A percentile compares a stretch with the other conserved stretches of the same genome.
Evolutionary conservation across 106 monocot genomes (phyloP).

Genomic region (Dendrobium nobile): DNA sequence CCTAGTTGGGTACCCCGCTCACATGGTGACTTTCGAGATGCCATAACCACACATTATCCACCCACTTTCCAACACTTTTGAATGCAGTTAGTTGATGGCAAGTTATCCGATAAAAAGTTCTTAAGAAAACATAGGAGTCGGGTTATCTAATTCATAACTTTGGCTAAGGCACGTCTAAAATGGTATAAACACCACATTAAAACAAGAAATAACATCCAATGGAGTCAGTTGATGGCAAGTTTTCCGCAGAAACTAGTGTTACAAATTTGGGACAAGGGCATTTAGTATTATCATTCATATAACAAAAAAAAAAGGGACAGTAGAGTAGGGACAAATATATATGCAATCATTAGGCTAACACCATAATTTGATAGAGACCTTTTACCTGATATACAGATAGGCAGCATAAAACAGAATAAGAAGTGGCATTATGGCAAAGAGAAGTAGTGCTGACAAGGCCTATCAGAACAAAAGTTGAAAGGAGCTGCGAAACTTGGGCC

Average conservation of each 20-base stretch:
- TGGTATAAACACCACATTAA: neutral
- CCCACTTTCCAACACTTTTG: too few species aligned
- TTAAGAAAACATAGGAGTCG: too few species aligned
- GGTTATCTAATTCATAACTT: too few species aligned
- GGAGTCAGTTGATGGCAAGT: too few species aligned
- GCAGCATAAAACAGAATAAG: conserved; percentile 94
- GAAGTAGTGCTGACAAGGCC: conserved; percentile 92
- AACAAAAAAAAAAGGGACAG: conserved; percentile 6
- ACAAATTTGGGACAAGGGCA: neutral
- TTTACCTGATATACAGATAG: conserved; percentile 97
- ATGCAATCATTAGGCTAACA: neutral
- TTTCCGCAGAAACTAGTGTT: too few species aligned
- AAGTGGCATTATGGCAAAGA: conserved; percentile 97
- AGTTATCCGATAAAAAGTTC: too few species aligned
- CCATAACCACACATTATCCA: too few species aligned
- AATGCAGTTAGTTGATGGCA: too few species aligned
- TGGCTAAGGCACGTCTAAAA: neutral
- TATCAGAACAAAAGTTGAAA: conserved; percentile 97
- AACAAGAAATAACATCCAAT: too few species aligned
- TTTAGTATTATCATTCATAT: neutral
- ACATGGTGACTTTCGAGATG: too few species aligned
- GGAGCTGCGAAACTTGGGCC: conserved; percentile 81
- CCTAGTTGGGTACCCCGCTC: too few species aligned
- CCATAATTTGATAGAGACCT: neutral
- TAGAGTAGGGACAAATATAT: neutral